These are phyloP conservation scores for Perkinsus marinus DNA, from an alignment of 169 alveolate species.

Conservation along the genomic window DNA sequence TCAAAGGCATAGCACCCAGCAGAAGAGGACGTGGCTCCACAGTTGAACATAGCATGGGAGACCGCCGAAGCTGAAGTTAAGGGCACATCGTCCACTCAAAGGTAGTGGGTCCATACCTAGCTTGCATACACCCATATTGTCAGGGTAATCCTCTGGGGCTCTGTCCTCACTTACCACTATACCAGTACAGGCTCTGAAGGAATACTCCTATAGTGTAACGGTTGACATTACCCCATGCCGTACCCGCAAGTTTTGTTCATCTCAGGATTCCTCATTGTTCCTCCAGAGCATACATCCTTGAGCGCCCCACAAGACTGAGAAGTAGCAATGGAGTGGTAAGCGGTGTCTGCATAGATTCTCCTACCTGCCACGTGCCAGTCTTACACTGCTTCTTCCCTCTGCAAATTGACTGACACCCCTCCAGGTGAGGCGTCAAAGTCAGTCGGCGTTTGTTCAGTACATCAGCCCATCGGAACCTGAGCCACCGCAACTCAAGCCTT, in stretches of 20 bases:
- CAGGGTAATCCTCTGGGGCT: background rate
- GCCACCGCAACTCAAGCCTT: too few relatives aligned
- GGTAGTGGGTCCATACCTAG: background rate
- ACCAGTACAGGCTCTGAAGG: background rate
- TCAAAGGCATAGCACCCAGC: background rate
- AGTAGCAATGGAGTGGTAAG: background rate
- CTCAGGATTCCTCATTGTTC: background rate
- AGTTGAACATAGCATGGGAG: background rate
- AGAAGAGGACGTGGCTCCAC: background rate
- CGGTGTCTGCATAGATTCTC: background rate
- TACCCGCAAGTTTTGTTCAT: background rate
- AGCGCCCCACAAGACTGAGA: background rate
- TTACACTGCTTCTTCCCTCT: background rate
- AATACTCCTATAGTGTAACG: background rate
- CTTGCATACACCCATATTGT: background rate
- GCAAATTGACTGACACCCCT: background rate
- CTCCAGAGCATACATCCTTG: background rate
- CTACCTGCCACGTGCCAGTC: background rate
- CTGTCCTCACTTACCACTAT: background rate
- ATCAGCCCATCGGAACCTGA: background rate
- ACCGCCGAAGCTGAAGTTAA: background rate
- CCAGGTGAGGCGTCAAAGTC: background rate
- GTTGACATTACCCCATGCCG: background rate
- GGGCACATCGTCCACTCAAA: background rate
- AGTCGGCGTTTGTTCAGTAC: background rate